Conservation (phyloP, 768 basidiomycete species). For the Rhodotorula paludigena region DNA sequence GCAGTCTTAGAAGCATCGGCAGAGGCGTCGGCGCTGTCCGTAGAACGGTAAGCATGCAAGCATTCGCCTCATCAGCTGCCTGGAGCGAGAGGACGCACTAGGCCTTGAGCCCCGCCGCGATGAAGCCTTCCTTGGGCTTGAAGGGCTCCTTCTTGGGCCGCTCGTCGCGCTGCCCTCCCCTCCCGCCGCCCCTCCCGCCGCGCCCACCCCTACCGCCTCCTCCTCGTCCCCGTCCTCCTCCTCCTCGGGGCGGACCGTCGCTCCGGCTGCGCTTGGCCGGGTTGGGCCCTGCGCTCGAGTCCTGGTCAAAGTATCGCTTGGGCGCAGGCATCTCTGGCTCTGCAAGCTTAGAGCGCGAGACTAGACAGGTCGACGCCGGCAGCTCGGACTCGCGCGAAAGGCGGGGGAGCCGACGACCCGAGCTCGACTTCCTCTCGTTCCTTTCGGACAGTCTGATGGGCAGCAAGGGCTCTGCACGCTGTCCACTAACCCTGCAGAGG, state of each 20-base stretch:
- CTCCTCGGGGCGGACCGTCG: conserved; percentile 2
- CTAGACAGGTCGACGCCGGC: too few species aligned
- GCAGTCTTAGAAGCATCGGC: conserved; percentile 20
- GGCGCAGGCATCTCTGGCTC: conserved; percentile 15
- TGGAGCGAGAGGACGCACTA: conserved; percentile 19
- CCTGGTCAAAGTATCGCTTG: conserved; percentile 35
- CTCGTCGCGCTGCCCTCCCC: conserved; percentile 10
- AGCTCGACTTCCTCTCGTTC: not conserved
- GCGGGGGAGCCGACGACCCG: not conserved
- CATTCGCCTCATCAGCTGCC: not conserved
- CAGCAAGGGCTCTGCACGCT: too few species aligned
- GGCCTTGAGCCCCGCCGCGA: conserved; percentile 30
- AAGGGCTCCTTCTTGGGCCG: conserved; percentile 34
- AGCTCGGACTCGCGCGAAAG: not conserved
- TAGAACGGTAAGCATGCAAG: not conserved
- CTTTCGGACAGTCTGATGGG: too few species aligned
- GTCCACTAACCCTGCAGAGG: too few species aligned
- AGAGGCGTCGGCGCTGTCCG: conserved; percentile 31
- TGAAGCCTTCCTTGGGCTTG: conserved; percentile 38
- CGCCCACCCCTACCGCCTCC: conserved; percentile 9
- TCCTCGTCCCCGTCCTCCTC: not conserved
- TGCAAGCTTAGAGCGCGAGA: not conserved
- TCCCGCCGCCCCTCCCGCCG: not conserved
- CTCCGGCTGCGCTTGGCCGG: conserved; percentile 20
- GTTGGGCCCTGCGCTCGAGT: not conserved